Conservation (phyloP, 2,329 filamentous ascomycete species). For the Lecanicillium sp. region DNA sequence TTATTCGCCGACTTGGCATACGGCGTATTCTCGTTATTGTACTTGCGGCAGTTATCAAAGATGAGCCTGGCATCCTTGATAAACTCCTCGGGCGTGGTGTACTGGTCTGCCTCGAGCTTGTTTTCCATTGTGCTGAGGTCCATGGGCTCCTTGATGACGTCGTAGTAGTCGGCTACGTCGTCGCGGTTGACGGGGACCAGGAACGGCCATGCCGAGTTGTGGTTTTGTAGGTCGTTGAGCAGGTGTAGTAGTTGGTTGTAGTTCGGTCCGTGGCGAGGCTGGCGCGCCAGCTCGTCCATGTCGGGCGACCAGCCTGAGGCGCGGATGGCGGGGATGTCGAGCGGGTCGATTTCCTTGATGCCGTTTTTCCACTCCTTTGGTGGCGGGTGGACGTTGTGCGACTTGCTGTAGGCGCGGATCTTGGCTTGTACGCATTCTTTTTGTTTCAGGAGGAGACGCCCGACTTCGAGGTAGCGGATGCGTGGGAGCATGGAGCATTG, state of each 20-base stretch:
- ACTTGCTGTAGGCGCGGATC: conserved; percentile 83
- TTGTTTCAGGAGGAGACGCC: conserved; percentile 92
- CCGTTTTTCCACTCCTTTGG: conserved; percentile 80
- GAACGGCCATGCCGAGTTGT: conserved; percentile 90
- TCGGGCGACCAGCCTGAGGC: conserved; percentile 91
- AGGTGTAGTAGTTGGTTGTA: conserved; percentile 91
- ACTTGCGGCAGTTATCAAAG: conserved; percentile 89
- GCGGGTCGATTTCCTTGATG: conserved; percentile 68
- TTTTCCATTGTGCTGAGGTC: conserved; percentile 92
- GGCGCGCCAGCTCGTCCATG: conserved; percentile 94
- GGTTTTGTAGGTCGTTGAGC: conserved; percentile 91
- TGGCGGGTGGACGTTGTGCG: conserved; percentile 77
- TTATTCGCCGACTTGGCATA: conserved; percentile 95
- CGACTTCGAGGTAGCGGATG: conserved; percentile 86
- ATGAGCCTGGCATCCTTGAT: conserved; percentile 80
- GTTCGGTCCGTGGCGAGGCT: conserved; percentile 91
- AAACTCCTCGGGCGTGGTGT: conserved; percentile 86
- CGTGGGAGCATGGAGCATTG: conserved; percentile 96
- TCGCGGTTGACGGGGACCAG: conserved; percentile 87
- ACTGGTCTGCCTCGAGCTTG: conserved; percentile 89
- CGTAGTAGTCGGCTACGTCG: conserved; percentile 97
- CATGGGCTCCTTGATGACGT: conserved; percentile 97
- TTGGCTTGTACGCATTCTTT: conserved; percentile 94
- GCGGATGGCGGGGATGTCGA: conserved; percentile 80
- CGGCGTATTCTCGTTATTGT: conserved; percentile 91